Percentiles rank a stretch among this genome's conserved stretches.
Conservation (phyloP, 768 basidiomycete genomes). For the Amanita muscaria region DNA sequence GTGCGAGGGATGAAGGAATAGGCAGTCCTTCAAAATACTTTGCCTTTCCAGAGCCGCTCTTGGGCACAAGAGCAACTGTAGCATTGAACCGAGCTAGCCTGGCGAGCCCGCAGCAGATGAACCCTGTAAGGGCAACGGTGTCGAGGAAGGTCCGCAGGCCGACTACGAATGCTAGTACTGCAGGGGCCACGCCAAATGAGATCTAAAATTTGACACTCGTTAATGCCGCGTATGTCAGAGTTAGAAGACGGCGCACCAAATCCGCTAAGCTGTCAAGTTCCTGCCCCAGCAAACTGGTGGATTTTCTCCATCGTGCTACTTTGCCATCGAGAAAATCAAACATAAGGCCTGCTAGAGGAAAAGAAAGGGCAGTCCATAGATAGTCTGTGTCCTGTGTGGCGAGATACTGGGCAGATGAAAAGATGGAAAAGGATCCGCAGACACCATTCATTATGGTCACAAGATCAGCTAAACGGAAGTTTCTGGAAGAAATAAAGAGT, state of each 20-base stretch:
- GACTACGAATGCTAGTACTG: slow-evolving; percentile 84
- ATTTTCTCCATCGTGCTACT: slow-evolving; percentile 95
- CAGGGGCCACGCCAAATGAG: slow-evolving; percentile 96
- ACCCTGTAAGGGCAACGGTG: slow-evolving; percentile 75
- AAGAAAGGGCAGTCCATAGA: slow-evolving; percentile 78
- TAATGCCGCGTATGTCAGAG: slow-evolving; percentile 6
- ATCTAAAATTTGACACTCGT: slow-evolving; percentile 48
- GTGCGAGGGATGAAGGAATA: slow-evolving; percentile 80
- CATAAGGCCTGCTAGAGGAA: slow-evolving; percentile 89
- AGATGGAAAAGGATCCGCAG: slow-evolving; percentile 93
- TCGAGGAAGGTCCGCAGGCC: slow-evolving; percentile 91
- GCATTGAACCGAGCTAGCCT: slow-evolving; percentile 98
- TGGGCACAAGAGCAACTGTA: slow-evolving; percentile 90
- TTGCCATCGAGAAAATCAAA: slow-evolving; percentile 98
- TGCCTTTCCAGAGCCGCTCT: slow-evolving; percentile 77
- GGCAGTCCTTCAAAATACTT: slow-evolving; percentile 97
- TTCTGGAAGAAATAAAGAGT: slow-evolving; percentile 38
- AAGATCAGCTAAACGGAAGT: slow-evolving; percentile 95
- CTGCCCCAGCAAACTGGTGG: slow-evolving; percentile 92
- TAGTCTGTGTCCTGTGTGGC: slow-evolving; percentile 68
- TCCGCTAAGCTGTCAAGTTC: slow-evolving; percentile 97
- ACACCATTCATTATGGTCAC: slow-evolving; percentile 99
- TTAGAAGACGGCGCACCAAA: slow-evolving; percentile 46
- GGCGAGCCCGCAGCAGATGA: slow-evolving; percentile 94
- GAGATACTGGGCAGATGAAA: slow-evolving; percentile 87